phyloP scores from a whole-genome alignment of 257 asterid genomes.

The Ajuga chamaepitys region DNA sequence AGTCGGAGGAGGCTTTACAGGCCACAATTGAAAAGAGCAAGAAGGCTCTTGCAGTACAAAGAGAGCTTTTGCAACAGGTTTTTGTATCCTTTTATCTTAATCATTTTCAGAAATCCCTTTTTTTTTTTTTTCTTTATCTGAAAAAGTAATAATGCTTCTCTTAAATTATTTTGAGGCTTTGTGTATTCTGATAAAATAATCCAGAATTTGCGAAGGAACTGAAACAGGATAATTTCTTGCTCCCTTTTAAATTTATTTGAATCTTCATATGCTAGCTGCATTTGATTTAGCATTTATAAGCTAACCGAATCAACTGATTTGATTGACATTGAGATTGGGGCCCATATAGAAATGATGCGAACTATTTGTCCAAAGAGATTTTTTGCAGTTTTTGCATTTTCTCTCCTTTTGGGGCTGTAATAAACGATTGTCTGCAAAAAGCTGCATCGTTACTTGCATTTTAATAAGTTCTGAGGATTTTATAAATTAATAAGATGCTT shows the following conservation, averaged over 20 bases:
- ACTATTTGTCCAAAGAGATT: neutral
- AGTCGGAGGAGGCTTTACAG: constrained; percentile 54
- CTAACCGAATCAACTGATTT: neutral
- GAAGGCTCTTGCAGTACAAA: constrained; percentile 69
- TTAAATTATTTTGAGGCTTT: neutral
- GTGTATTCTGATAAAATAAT: neutral
- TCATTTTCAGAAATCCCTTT: neutral
- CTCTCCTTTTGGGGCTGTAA: neutral
- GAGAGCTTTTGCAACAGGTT: constrained; percentile 71
- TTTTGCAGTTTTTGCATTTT: neutral
- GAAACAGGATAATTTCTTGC: no score
- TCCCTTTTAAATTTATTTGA: neutral
- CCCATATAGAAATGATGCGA: neutral
- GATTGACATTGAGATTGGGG: neutral
- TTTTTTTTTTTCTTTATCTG: constrained; percentile 6
- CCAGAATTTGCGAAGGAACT: neutral
- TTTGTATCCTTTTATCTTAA: neutral
- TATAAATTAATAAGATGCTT: neutral
- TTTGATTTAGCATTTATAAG: neutral
- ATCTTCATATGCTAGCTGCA: neutral
- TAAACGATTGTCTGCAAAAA: neutral
- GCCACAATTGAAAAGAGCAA: constrained; percentile 75
- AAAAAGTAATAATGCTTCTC: neutral
- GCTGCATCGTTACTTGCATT: neutral
- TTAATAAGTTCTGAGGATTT: neutral